These are phyloP conservation scores for Rhodotorula sp. DNA, from an alignment of 1,284 basidiomycete species.

Conservation along the genomic window DNA sequence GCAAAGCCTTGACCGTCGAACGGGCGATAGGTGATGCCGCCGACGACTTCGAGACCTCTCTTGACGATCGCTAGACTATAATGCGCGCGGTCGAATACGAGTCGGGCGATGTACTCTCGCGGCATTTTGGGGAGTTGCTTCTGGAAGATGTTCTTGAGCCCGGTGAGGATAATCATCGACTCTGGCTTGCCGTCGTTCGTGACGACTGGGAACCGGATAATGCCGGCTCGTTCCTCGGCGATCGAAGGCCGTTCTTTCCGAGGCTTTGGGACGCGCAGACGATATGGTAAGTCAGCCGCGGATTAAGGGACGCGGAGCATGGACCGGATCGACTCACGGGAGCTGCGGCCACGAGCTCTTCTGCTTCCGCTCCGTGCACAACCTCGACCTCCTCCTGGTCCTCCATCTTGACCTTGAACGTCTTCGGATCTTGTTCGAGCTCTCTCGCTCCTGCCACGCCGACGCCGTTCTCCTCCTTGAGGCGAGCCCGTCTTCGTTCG, in stretches of 20 bases:
- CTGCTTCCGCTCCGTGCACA: slow-evolving; percentile 29
- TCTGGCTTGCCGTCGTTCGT: slow-evolving; percentile 73
- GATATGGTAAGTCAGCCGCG: no score
- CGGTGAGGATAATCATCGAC: slow-evolving; percentile 76
- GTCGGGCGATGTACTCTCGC: slow-evolving; percentile 92
- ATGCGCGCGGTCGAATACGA: slow-evolving; percentile 91
- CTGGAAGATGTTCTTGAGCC: slow-evolving; percentile 94
- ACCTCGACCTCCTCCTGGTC: slow-evolving; percentile 37
- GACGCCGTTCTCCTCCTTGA: slow-evolving; percentile 27
- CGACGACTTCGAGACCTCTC: slow-evolving; percentile 90
- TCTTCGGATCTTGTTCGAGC: background rate
- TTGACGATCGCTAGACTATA: slow-evolving; percentile 93
- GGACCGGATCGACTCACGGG: slow-evolving; percentile 11
- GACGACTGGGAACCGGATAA: slow-evolving; percentile 83
- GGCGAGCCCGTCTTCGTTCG: slow-evolving; percentile 32
- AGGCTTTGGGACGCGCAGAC: slow-evolving; percentile 8
- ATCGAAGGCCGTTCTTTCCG: slow-evolving; percentile 62
- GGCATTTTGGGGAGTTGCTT: slow-evolving; percentile 99
- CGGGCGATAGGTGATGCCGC: slow-evolving; percentile 95
- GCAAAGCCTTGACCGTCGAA: slow-evolving; percentile 94
- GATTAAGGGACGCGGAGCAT: background rate
- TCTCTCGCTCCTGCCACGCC: slow-evolving; percentile 22
- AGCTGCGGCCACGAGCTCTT: slow-evolving; percentile 12
- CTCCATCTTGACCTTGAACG: slow-evolving; percentile 21
- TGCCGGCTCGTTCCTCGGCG: slow-evolving; percentile 74